phyloP scores from a whole-genome alignment of 345 rosid species.

The Jatropha curcas region DNA sequence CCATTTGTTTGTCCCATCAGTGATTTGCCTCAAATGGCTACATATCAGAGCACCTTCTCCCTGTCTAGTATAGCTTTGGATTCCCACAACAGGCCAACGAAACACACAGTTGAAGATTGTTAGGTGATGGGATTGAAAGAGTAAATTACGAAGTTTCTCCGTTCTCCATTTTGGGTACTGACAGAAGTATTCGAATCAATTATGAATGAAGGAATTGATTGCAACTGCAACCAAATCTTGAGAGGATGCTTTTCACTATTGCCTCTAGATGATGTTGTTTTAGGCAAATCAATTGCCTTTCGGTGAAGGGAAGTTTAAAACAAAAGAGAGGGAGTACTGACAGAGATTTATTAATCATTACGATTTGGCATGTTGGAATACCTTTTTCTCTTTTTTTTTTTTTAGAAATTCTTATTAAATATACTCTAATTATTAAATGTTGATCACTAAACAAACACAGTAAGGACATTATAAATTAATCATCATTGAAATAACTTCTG shows the following conservation, averaged over 20 bases:
- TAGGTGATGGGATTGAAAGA: not conserved
- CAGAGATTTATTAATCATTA: not conserved
- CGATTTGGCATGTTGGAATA: not conserved
- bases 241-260: not conserved
- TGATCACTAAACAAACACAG: no score
- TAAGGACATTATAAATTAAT: not conserved
- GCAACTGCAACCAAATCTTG: not conserved
- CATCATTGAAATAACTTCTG: not conserved
- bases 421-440: no score
- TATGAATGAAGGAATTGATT: conserved; percentile 1
- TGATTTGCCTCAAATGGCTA: conserved; percentile 3
- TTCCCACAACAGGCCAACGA: conserved; percentile 16
- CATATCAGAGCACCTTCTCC: not conserved
- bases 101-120: conserved; percentile 9
- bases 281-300: not conserved
- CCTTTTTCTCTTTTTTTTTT: no score
- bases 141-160: not conserved
- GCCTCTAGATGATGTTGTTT: not conserved
- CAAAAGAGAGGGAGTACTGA: no score
- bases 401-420: no score
- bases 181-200: not conserved
- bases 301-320: not conserved
- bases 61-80: conserved; percentile 13
- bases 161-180: not conserved
- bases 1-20: not conserved